These are phyloP conservation scores for Phaseolus coccineus DNA, from an alignment of 331 rosid genomes.

Conservation along the genomic window DNA sequence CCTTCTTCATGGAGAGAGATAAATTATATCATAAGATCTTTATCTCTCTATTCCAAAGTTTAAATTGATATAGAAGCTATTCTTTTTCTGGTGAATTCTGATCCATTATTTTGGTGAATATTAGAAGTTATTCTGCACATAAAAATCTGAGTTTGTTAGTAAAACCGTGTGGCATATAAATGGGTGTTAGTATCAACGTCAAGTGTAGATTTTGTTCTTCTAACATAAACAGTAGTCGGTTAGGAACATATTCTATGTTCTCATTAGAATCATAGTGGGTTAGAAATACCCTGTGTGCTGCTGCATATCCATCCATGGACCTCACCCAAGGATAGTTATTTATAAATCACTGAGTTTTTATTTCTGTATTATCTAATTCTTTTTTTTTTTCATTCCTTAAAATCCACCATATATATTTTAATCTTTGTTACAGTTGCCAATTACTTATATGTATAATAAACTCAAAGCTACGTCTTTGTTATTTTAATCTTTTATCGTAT, in stretches of 20 bases:
- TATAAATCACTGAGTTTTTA: no score
- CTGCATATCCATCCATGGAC: constrained; percentile 36
- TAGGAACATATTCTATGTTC: constrained; percentile 51
- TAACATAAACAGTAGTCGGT: neutral
- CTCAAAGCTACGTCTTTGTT: no score
- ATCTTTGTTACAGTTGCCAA: no score
- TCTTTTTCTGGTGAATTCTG: constrained; percentile 5
- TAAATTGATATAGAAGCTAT: constrained; percentile 34
- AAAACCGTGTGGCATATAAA: constrained; percentile 32
- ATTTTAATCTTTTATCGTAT: no score
- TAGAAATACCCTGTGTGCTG: neutral
- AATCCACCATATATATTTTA: no score
- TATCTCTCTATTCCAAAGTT: neutral
- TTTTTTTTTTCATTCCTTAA: no score
- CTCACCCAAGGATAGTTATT: constrained; percentile 25
- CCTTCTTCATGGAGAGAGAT: constrained; percentile 45
- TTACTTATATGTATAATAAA: no score
- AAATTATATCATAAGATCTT: neutral
- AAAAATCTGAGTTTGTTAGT: constrained; percentile 31
- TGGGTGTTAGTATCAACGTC: constrained; percentile 3
- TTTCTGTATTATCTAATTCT: no score
- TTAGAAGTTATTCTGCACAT: neutral
- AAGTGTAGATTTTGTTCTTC: constrained; percentile 40
- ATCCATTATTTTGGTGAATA: neutral
- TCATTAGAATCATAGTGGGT: constrained; percentile 26